Evolutionary conservation across 1,284 basidiomycete species (phyloP), one percentile per base, ranked within the genome.

Genomic region (Malassezia vespertilionis): DNA sequence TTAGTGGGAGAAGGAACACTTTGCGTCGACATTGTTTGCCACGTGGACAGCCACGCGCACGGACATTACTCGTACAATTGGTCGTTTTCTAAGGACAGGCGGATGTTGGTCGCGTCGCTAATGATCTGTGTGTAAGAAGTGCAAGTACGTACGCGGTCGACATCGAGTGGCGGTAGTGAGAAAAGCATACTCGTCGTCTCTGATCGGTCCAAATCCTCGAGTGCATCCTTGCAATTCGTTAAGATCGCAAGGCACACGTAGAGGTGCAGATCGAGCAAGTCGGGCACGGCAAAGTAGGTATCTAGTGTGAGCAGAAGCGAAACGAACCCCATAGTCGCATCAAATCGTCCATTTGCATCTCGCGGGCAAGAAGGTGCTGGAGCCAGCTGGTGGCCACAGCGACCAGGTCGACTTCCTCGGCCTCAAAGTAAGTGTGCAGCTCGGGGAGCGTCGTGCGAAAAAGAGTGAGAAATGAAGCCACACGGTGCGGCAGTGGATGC

Each of bases 231-330:
- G 51, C 63, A 65, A 30, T 63, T 65, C 9, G 60, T 71, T n/a
- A 72, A 47, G 31, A 72, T 69, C 20, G 70, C 64, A 4, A 72
- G 53, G 49, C 70, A 72, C 4, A 72, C 70, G 40, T 69, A 72
- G 28, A 65, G 52, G 45, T 72, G 70, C 32, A 72, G 53, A 43
- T 71, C 67, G 36, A 71, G 38, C 15, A 61, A 60, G 40, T 71
- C 63, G 5, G 53, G 50, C 23, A 67, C 39, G 3, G 67, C 64
- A 49, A 71, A 71, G 49, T 71, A 71, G 18, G 66, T 68, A 44
- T 71, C 59, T 52, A 32, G 15, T 10, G 30, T 36, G 2, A 44
- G 20, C 18, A 6, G 15, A 12, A 33, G 9, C 26, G 27, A 34
- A 27, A 60, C 42, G 40, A 40, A 48, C 51, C 66, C 67, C 67